Percentiles rank a stretch among this genome's conserved stretches.
Evolutionary conservation across 2,329 filamentous ascomycete species (phyloP).

Genomic region (Dothidotthia symphoricarpi): DNA sequence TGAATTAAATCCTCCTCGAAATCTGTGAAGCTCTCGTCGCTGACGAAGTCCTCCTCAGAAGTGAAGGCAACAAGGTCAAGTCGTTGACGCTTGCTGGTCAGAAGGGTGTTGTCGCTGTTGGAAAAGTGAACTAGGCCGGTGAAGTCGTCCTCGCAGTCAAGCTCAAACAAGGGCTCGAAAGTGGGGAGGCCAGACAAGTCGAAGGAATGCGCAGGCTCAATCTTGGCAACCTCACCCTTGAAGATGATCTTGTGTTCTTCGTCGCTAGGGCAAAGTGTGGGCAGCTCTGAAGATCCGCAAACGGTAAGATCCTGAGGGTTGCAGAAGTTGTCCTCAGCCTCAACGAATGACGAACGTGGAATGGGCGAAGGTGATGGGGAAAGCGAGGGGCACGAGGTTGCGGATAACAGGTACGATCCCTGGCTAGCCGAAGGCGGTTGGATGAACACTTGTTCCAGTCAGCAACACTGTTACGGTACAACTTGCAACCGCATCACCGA

Average conservation of each 20-base stretch:
- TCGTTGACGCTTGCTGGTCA: conserved; percentile 69
- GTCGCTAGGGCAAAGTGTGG: conserved; percentile 61
- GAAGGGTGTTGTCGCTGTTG: conserved; percentile 58
- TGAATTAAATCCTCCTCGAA: conserved; percentile 68
- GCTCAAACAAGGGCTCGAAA: conserved; percentile 84
- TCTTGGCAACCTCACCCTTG: conserved; percentile 45
- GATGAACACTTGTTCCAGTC: conserved; percentile 57
- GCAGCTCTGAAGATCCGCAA: conserved; percentile 60
- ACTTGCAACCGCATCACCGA: conserved; percentile 1
- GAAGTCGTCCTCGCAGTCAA: conserved; percentile 90
- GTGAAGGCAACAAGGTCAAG: conserved; percentile 64
- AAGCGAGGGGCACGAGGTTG: conserved; percentile 74
- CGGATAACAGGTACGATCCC: conserved; percentile 68
- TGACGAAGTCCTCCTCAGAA: conserved; percentile 72
- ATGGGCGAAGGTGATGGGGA: conserved; percentile 84
- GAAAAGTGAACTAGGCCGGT: conserved; percentile 71
- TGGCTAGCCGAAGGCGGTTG: conserved; percentile 66
- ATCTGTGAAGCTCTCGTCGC: conserved; percentile 72
- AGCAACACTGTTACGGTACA: conserved; percentile 13
- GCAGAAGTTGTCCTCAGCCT: conserved; percentile 79
- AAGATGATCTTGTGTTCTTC: conserved; percentile 58
- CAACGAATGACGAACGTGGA: conserved; percentile 65
- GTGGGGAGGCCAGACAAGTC: conserved; percentile 61
- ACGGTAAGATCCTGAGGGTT: conserved; percentile 89
- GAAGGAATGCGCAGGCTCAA: conserved; percentile 30